These are phyloP conservation scores for Isabelozyma gotoi DNA, from an alignment of 805 yeast species.

Conservation along the genomic window DNA sequence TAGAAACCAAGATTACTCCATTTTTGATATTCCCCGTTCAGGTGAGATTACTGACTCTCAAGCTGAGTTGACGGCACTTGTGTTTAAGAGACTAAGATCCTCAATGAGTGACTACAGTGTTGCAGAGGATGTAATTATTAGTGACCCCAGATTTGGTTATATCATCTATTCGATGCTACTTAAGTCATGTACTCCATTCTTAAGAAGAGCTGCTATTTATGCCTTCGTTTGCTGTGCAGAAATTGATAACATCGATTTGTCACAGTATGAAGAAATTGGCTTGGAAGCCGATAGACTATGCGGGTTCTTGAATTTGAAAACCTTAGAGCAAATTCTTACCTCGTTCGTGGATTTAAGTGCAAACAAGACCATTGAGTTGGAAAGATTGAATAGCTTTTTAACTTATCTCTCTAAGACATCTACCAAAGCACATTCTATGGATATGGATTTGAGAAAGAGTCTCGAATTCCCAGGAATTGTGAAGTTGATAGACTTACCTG, in stretches of 20 bases:
- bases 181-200: conserved; percentile 61
- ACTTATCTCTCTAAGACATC: conserved; percentile 5
- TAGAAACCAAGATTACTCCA: conserved; percentile 17
- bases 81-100: conserved; percentile 21
- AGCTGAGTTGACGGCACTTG: conserved; percentile 16
- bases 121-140: conserved; percentile 12
- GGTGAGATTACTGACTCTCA: conserved; percentile 18
- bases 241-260: conserved; percentile 25
- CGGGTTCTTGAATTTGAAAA: conserved; percentile 47
- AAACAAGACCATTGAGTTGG: conserved; percentile 21
- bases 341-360: conserved; percentile 13
- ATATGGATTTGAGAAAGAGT: conserved; percentile 13
- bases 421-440: conserved; percentile 5
- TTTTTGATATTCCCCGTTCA: conserved; percentile 39
- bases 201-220: conserved; percentile 61
- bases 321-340: conserved; percentile 21
- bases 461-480: conserved; percentile 67
- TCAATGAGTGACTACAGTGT: conserved; percentile 6
- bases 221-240: conserved; percentile 54
- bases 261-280: conserved; percentile 14
- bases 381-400: conserved; percentile 21
- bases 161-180: conserved; percentile 53
- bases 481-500: conserved; percentile 64
- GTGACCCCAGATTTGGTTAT: conserved; percentile 29
- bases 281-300: conserved; percentile 59